phyloP scores from a whole-genome alignment of 768 basidiomycete genomes.

The Serendipita sp. region DNA sequence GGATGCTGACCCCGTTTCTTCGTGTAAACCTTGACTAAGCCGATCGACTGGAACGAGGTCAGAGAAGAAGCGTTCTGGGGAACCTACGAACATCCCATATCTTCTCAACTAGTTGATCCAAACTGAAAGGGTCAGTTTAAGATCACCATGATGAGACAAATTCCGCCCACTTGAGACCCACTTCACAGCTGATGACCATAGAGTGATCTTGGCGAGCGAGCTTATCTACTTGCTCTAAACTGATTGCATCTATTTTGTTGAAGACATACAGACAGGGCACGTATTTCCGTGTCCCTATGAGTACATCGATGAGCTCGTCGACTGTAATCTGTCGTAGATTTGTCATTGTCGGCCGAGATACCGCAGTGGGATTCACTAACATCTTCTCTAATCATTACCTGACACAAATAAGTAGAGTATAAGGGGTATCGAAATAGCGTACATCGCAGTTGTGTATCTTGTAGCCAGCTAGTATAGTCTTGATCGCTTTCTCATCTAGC shows the following conservation, averaged over 20 bases:
- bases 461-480: constrained; percentile 81
- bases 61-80: background rate
- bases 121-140: background rate
- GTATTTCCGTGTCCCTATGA: constrained; percentile 95
- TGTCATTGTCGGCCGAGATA: constrained; percentile 7
- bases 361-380: constrained; percentile 28
- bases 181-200: constrained; percentile 92
- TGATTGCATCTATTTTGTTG: constrained; percentile 90
- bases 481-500: constrained; percentile 89
- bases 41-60: constrained; percentile 52
- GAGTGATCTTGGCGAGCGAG: constrained; percentile 67
- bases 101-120: constrained; percentile 26
- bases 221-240: constrained; percentile 67
- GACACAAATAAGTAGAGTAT: background rate
- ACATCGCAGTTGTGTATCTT: constrained; percentile 85
- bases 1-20: constrained; percentile 94
- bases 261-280: constrained; percentile 90
- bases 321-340: constrained; percentile 53
- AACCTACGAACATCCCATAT: constrained; percentile 25
- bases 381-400: constrained; percentile 90
- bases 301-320: constrained; percentile 96
- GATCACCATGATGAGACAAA: background rate
- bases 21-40: constrained; percentile 82
- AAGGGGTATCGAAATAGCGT: background rate
- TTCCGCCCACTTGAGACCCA: constrained; percentile 63